Evolutionary conservation across 2,329 filamentous ascomycete genomes (phyloP).

Genomic region (Neonectria neomacrospora): DNA sequence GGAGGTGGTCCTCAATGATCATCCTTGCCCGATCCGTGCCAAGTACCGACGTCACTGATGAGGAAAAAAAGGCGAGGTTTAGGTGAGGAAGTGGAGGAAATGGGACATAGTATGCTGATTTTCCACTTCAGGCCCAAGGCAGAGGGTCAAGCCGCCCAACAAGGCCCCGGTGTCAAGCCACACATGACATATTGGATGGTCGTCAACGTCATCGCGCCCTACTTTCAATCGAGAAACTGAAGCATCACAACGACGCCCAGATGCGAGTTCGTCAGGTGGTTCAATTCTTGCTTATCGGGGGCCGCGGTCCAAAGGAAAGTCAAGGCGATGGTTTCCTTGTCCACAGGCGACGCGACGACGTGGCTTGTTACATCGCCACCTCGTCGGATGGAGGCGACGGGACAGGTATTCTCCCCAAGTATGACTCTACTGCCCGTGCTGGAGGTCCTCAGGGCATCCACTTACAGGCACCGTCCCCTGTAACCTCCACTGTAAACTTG

Average conservation of each 20-base stretch:
- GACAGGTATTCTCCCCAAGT: neutral
- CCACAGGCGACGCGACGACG: neutral
- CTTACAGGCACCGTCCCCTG: slow-evolving; percentile 8
- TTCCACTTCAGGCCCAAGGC: slow-evolving; percentile 15
- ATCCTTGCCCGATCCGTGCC: slow-evolving; percentile 19
- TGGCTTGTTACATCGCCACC: slow-evolving; percentile 7
- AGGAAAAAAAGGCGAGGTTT: slow-evolving; percentile 5
- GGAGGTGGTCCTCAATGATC: slow-evolving; percentile 7
- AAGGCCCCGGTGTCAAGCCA: slow-evolving; percentile 18
- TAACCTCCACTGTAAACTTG: slow-evolving; percentile 12
- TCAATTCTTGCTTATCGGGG: neutral
- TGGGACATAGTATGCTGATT: neutral
- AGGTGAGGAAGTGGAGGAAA: neutral
- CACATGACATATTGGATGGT: slow-evolving; percentile 14
- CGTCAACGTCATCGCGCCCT: slow-evolving; percentile 24
- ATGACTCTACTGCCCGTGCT: neutral
- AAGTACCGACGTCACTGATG: slow-evolving; percentile 1
- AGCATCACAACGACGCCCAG: neutral
- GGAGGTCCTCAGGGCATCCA: too few relatives aligned
- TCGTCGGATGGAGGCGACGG: neutral
- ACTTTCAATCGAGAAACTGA: slow-evolving; percentile 17
- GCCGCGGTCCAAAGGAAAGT: neutral
- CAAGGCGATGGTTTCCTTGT: neutral
- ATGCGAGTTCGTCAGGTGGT: too few relatives aligned
- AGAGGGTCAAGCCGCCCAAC: slow-evolving; percentile 13